A percentile compares a stretch with the other conserved stretches of the same genome.
Evolutionary conservation across 495 filamentous ascomycete genomes (phyloP).

Genomic region (Penicillium bialowiezense): DNA sequence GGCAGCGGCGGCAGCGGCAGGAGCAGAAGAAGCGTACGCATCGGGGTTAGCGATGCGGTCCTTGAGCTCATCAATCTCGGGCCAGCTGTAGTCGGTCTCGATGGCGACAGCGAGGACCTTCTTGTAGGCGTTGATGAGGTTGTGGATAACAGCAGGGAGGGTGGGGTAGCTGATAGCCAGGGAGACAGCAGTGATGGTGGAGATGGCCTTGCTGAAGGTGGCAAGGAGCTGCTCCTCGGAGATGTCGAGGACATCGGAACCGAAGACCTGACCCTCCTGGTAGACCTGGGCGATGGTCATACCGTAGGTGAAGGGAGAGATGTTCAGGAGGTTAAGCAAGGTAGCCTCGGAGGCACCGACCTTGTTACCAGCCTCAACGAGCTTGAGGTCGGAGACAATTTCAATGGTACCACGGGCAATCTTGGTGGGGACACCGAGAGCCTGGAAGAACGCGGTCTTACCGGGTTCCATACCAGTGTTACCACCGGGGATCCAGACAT

Average conservation of each 20-base stretch:
- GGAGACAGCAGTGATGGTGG: slow-evolving; percentile 84
- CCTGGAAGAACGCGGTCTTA: slow-evolving; percentile 99
- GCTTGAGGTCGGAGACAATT: slow-evolving; percentile 97
- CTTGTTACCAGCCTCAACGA: slow-evolving; percentile 87
- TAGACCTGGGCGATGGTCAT: slow-evolving; percentile 96
- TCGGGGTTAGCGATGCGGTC: slow-evolving; percentile 98
- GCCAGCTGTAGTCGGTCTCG: slow-evolving; percentile 90
- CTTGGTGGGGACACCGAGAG: slow-evolving; percentile 99
- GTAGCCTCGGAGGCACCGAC: slow-evolving; percentile 98
- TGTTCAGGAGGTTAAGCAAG: slow-evolving; percentile 99
- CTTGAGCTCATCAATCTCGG: slow-evolving; percentile 94
- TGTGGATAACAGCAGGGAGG: slow-evolving; percentile 94
- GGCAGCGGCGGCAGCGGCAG: slow-evolving; percentile 55
- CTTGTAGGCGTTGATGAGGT: slow-evolving; percentile 95
- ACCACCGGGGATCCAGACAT: slow-evolving; percentile 90
- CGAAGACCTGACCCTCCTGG: slow-evolving; percentile 90
- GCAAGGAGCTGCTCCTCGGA: slow-evolving; percentile 86
- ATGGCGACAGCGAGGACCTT: slow-evolving; percentile 88
- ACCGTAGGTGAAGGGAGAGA: slow-evolving; percentile 99
- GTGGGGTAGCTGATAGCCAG: slow-evolving; percentile 93
- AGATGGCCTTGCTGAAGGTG: slow-evolving; percentile 76
- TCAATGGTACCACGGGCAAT: slow-evolving; percentile 99
- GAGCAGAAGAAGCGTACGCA: slow-evolving; percentile 80
- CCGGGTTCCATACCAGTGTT: slow-evolving; percentile 99
- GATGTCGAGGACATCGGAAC: slow-evolving; percentile 82